Evolutionary conservation across 768 basidiomycete species (phyloP), one percentile per base, ranked within the genome.

Genomic region (Clitopilus hobsonii): DNA sequence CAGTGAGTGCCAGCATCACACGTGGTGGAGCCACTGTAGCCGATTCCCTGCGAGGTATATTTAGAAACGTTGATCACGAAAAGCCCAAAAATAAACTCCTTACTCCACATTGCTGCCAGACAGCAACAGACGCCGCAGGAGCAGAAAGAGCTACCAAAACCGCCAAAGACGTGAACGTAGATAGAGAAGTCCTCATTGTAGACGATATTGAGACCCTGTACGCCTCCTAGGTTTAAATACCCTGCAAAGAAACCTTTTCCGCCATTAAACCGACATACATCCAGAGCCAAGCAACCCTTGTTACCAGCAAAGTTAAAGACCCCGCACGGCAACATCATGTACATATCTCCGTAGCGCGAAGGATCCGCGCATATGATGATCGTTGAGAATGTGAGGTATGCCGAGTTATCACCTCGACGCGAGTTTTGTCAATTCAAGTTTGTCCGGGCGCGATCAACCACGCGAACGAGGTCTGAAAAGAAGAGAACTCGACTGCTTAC

Each of bases 51-150:
- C 8, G n/a, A 20, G 41, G 51, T 27, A 30, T 5, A 11, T 3
- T 24, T 32, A 23, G 3, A 14, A 52, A 22, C 48, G 38, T 51
- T 26, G 30, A 20, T 51, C n/a, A 38, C 8, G 32, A 4, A 18
- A 25, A 47, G 18, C 16, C 20, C 7, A 23, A 5, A 26, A 6
- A 23, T 54, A 13, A 13, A 11, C n/a, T n/a, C 26, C 69, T n/a
- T 63, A 75, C 75, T 29, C 79, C 80, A 64, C 80, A 83, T 64
- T 83, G 80, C 5, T 79, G 79, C 64, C 69, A 83, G 54, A 77
- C 72, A 26, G 75, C 59, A 36, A 77, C 74, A 6, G 69, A 65
- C 7, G 63, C 55, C 52, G 63, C 71, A 6, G 67, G 65, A 18
- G 61, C 61, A 51, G 62, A 62, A 26, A 69, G 64, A 26, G 65